Conservation (phyloP, 2,329 filamentous ascomycete genomes). For the Penicillium sp. region DNA sequence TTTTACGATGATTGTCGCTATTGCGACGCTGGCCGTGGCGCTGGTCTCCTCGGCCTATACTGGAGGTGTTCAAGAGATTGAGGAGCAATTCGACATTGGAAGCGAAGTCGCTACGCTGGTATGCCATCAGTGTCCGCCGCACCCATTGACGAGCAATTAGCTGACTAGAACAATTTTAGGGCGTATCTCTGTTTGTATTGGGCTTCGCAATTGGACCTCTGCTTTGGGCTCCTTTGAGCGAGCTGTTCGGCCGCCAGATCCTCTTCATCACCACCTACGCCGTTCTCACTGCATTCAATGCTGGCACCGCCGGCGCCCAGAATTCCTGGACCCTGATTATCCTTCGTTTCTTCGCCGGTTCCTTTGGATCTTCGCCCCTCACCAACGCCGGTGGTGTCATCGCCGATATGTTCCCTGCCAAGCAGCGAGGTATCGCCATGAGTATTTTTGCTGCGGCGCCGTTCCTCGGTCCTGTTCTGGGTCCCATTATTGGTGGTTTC, state of each 20-base stretch:
- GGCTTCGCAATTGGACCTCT: too few relatives aligned
- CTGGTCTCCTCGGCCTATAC: slow-evolving; percentile 60
- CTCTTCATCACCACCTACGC: slow-evolving; percentile 51
- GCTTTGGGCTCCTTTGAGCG: slow-evolving; percentile 61
- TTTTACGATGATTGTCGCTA: slow-evolving; percentile 58
- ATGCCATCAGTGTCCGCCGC: too few relatives aligned
- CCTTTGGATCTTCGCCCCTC: slow-evolving; percentile 55
- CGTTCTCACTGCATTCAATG: slow-evolving; percentile 55
- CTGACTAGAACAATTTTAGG: too few relatives aligned
- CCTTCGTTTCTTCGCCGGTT: slow-evolving; percentile 59
- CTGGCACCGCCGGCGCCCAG: slow-evolving; percentile 51
- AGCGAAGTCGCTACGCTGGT: slow-evolving; percentile 55
- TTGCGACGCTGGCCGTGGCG: slow-evolving; percentile 63
- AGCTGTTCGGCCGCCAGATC: slow-evolving; percentile 58
- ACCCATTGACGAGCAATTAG: too few relatives aligned
- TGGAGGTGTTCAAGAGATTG: slow-evolving; percentile 39
- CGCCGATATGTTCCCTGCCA: slow-evolving; percentile 54
- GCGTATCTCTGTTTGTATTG: too few relatives aligned
- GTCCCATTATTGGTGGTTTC: slow-evolving; percentile 30
- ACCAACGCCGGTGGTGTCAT: slow-evolving; percentile 44
- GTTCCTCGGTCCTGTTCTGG: slow-evolving; percentile 49
- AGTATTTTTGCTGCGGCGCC: slow-evolving; percentile 62
- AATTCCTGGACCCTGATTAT: slow-evolving; percentile 57
- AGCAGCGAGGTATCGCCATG: slow-evolving; percentile 52
- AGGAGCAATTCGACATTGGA: slow-evolving; percentile 50